Evolutionary conservation across 495 filamentous ascomycete genomes (phyloP).

Genomic region (Penicillium desertorum): DNA sequence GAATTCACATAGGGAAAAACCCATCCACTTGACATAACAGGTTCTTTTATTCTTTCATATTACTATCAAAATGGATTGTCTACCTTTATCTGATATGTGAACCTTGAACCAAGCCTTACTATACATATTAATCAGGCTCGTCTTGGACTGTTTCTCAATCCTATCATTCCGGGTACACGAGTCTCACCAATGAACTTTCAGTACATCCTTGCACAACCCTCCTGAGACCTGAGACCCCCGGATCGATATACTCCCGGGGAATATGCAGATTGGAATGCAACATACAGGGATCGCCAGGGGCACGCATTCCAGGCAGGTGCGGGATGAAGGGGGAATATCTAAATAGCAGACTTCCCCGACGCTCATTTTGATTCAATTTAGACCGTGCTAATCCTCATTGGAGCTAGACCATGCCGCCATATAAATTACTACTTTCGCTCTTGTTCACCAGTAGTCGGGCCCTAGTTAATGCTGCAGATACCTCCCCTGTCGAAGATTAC

Average conservation of each 20-base stretch:
- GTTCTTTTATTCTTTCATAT: no score
- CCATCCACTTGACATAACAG: no score
- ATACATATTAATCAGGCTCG: background rate
- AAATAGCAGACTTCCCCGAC: conserved; percentile 18
- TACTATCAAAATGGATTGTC: no score
- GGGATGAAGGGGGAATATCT: conserved; percentile 5
- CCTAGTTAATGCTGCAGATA: conserved; percentile 17
- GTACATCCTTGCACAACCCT: background rate
- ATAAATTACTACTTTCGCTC: conserved; percentile 15
- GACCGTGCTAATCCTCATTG: conserved; percentile 10
- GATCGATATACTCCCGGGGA: background rate
- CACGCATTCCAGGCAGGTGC: conserved; percentile 7
- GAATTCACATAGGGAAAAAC: no score
- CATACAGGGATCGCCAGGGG: background rate
- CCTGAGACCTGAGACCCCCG: background rate
- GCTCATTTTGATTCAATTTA: background rate
- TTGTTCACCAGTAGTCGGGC: conserved; percentile 21
- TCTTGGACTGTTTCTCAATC: conserved; percentile 1
- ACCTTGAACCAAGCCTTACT: no score
- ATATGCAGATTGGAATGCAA: background rate
- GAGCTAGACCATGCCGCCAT: conserved; percentile 16
- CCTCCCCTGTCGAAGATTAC: conserved; percentile 28
- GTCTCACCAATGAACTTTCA: background rate
- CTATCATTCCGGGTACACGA: background rate
- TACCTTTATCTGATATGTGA: no score